Percentiles rank a stretch among this genome's conserved stretches.
phyloP scores from a whole-genome alignment of 805 yeast genomes.

The Ogataea ramenticola region DNA sequence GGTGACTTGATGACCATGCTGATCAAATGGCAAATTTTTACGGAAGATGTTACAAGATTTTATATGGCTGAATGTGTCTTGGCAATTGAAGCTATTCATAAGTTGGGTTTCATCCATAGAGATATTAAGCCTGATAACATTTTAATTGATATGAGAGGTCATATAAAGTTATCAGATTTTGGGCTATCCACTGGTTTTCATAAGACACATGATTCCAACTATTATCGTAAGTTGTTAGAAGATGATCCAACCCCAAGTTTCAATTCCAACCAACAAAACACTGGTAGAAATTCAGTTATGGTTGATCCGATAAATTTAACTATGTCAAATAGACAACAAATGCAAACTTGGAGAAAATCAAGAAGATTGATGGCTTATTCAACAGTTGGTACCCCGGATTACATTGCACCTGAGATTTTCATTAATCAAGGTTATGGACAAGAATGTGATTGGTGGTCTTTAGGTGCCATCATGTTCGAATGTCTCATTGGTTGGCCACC shows the following conservation, averaged over 20 bases:
- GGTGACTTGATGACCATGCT: constrained; percentile 93
- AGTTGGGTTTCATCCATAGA: constrained; percentile 89
- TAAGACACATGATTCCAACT: constrained; percentile 84
- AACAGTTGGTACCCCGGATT: constrained; percentile 95
- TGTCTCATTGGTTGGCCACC: constrained; percentile 98
- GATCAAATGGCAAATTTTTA: constrained; percentile 87
- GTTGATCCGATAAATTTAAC: constrained; percentile 94
- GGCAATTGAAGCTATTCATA: constrained; percentile 91
- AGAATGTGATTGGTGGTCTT: constrained; percentile 97
- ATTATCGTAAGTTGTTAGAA: constrained; percentile 75
- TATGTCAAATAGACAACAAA: constrained; percentile 89
- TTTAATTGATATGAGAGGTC: constrained; percentile 58
- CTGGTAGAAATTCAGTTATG: constrained; percentile 69
- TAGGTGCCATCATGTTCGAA: constrained; percentile 95
- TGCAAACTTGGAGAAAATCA: constrained; percentile 93
- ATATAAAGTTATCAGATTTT: constrained; percentile 60
- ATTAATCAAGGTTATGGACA: constrained; percentile 92
- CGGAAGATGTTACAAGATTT: constrained; percentile 88
- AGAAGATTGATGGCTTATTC: constrained; percentile 92
- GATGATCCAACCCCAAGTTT: constrained; percentile 35
- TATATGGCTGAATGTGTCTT: constrained; percentile 95
- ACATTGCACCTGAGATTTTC: constrained; percentile 92
- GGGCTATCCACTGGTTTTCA: constrained; percentile 88
- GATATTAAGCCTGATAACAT: constrained; percentile 97
- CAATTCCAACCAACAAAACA: constrained; percentile 16